Base-by-base conservation (phyloP, 257 asterid genomes). In the Solanum virginianum region DNA sequence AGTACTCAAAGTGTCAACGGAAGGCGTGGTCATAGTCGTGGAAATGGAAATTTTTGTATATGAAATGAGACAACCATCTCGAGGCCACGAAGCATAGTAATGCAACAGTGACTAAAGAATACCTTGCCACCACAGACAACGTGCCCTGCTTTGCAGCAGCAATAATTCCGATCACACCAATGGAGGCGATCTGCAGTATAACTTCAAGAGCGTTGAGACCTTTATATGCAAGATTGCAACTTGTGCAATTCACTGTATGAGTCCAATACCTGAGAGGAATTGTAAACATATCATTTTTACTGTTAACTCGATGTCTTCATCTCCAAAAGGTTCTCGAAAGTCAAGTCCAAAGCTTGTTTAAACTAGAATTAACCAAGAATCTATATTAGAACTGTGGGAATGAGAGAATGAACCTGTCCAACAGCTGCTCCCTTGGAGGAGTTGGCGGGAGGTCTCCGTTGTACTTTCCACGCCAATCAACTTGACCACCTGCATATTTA, bases 21-120 rank as follows among this genome's bases (percentile, higher is more conserved):
- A 93, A 92, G 83, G 98, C 99, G 81, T 95, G 98, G 55, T 92
- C 95, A 47, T 96, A 95, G 91, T 96, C 97, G 84, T 96, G 99
- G 91, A 88, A 96, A 43, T 88, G 93, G 92, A 96, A 96, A 60
- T 84, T 95, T 84, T 89, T 94, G 97, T 92, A 91, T 87, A 92
- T 85, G 83, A 96, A 92, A 86, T 91, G 92, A 9, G 98, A 90
- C 59, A 94, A 90, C 97, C 97, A 94, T 87, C 90, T 94, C 10
- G 97, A 93, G 86, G 92, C 96, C 86, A 91, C 71, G 82, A 96
- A 95, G 89, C 95, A 92, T 29, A 96, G 29, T 6, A 94, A 84
- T 63, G 97, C 96, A 83, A 84, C 26, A 10, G 88, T 85, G 74
- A 92, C 93, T 82, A 94, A 74, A 45, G 86, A 17, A 57, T 90